phyloP scores from a whole-genome alignment of 2,329 filamentous ascomycete species.

The Colletotrichum brevisporum region DNA sequence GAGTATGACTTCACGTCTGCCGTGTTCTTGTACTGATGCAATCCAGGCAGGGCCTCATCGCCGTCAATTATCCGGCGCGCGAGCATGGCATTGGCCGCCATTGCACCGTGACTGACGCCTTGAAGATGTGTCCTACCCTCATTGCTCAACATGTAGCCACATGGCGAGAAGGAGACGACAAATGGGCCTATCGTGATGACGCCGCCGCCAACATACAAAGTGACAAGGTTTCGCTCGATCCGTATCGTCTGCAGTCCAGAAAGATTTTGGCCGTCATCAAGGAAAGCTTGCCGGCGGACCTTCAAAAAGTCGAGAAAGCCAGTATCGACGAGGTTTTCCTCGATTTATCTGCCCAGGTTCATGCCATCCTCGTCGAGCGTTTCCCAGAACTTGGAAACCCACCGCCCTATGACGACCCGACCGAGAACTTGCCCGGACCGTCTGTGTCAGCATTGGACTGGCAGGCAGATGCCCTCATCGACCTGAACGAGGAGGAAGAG shows the following conservation, averaged over 20 bases:
- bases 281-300: conserved; percentile 73
- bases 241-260: conserved; percentile 87
- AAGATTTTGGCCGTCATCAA: conserved; percentile 86
- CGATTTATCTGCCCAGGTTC: conserved; percentile 88
- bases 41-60: conserved; percentile 89
- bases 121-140: conserved; percentile 86
- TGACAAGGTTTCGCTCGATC: conserved; percentile 95
- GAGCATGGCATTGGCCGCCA: conserved; percentile 84
- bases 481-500: conserved; percentile 82
- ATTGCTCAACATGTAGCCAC: conserved; percentile 94
- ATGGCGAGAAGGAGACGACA: conserved; percentile 91
- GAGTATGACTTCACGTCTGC: conserved; percentile 42
- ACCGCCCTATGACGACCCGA: conserved; percentile 80
- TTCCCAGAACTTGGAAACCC: conserved; percentile 80
- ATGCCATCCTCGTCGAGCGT: conserved; percentile 79
- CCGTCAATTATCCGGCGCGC: conserved; percentile 94
- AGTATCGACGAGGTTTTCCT: conserved; percentile 96
- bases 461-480: conserved; percentile 85
- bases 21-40: conserved; percentile 9
- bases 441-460: conserved; percentile 81
- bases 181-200: conserved; percentile 91
- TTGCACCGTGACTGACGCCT: conserved; percentile 84
- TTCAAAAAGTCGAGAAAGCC: conserved; percentile 90
- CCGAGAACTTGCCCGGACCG: conserved; percentile 80
- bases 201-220: conserved; percentile 84